phyloP scores from a whole-genome alignment of 1,284 basidiomycete species.

The Pyrrhoderma lamaoense region DNA sequence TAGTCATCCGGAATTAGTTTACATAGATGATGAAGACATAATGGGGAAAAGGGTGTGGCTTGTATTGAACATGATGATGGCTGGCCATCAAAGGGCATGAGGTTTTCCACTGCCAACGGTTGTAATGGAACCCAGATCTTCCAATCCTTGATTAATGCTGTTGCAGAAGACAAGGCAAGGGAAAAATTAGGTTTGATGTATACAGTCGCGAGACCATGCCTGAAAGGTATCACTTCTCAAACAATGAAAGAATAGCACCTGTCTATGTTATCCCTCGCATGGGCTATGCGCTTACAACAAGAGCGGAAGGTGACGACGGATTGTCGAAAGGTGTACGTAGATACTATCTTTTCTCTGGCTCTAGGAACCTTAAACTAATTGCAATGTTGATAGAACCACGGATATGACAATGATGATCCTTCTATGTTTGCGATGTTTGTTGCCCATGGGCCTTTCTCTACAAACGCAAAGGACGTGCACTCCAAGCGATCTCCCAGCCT shows the following conservation, averaged over 20 bases:
- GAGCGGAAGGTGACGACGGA: slow-evolving; percentile 50
- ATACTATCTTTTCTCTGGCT: slow-evolving; percentile 3
- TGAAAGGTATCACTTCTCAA: slow-evolving; percentile 65
- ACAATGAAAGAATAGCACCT: slow-evolving; percentile 73
- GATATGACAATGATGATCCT: slow-evolving; percentile 69
- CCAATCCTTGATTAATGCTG: slow-evolving; percentile 43
- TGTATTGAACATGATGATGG: slow-evolving; percentile 72
- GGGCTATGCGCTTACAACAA: slow-evolving; percentile 65
- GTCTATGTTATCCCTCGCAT: slow-evolving; percentile 79
- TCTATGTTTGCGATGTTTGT: slow-evolving; percentile 89
- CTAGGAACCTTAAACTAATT: not conserved
- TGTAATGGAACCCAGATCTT: slow-evolving; percentile 53
- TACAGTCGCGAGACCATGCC: slow-evolving; percentile 81
- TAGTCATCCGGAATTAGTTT: slow-evolving; percentile 65
- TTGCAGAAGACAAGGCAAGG: slow-evolving; percentile 42
- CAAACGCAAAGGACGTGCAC: slow-evolving; percentile 52
- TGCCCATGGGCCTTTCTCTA: slow-evolving; percentile 79
- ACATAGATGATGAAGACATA: slow-evolving; percentile 82
- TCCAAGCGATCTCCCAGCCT: slow-evolving; percentile 24
- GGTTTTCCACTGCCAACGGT: slow-evolving; percentile 46
- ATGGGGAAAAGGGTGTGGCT: slow-evolving; percentile 60
- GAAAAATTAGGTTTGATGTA: slow-evolving; percentile 47
- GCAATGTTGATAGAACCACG: slow-evolving; percentile 53
- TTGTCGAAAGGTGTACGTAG: slow-evolving; percentile 70
- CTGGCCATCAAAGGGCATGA: slow-evolving; percentile 80